Conservation (phyloP, 352 stramenopile genomes). For the Globisporangium acanthophoron region DNA sequence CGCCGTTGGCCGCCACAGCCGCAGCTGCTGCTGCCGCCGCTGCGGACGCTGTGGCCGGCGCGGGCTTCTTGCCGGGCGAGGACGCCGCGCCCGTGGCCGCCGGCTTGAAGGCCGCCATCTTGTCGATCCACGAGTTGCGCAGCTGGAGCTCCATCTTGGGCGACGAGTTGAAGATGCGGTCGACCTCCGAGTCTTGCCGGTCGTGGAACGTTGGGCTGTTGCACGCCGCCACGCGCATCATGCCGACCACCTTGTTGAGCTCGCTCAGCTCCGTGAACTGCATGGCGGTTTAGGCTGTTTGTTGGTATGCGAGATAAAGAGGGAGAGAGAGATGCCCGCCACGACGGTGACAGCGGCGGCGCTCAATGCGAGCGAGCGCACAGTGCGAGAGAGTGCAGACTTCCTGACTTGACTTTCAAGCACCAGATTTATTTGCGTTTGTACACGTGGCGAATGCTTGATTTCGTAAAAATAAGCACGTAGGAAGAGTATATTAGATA, state of each 20-base stretch:
- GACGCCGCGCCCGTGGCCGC: constrained; percentile 13
- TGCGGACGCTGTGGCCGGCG: constrained; percentile 9
- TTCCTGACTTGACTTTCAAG: too few species aligned
- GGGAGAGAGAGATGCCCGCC: too few species aligned
- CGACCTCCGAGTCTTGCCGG: constrained; percentile 86
- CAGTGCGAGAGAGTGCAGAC: too few species aligned
- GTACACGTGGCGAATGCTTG: too few species aligned
- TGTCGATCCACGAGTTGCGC: constrained; percentile 87
- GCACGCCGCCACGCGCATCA: constrained; percentile 76
- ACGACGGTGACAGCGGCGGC: too few species aligned
- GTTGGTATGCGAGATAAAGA: neutral
- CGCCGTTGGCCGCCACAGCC: neutral
- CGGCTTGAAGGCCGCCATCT: constrained; percentile 75
- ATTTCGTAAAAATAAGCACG: too few species aligned
- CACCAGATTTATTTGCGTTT: too few species aligned
- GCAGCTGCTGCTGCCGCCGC: neutral
- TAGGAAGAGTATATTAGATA: too few species aligned
- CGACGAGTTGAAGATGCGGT: constrained; percentile 88
- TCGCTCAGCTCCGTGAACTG: constrained; percentile 89
- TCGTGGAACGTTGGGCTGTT: constrained; percentile 88
- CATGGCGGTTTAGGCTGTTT: constrained; percentile 25
- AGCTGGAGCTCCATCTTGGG: constrained; percentile 85
- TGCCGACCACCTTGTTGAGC: constrained; percentile 74
- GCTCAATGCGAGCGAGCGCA: too few species aligned
- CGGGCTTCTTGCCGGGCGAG: constrained; percentile 45